Evolutionary conservation across 2,329 filamentous ascomycete genomes (phyloP).

Genomic region (Cercospora sp.): DNA sequence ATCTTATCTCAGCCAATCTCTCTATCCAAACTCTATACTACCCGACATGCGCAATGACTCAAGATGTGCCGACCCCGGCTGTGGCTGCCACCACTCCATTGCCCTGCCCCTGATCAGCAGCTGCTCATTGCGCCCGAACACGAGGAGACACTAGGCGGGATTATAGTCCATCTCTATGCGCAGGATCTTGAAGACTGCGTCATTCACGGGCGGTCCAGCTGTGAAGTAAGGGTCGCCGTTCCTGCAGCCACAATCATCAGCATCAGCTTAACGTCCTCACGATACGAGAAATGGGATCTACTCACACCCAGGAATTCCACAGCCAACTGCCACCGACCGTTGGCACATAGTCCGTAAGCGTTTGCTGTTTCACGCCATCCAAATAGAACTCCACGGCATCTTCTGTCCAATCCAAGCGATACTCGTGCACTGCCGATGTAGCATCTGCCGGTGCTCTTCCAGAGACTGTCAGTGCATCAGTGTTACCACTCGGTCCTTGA

Average conservation of each 20-base stretch:
- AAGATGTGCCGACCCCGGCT: neutral
- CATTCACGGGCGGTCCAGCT: constrained; percentile 24
- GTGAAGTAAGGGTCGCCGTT: constrained; percentile 27
- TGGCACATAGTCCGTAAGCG: constrained; percentile 24
- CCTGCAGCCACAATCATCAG: constrained; percentile 5
- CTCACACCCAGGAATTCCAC: constrained; percentile 32
- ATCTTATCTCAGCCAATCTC: constrained; percentile 6
- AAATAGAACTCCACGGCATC: constrained; percentile 22
- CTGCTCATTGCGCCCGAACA: neutral
- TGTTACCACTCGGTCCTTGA: constrained; percentile 18
- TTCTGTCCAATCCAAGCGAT: constrained; percentile 27
- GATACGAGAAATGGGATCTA: neutral
- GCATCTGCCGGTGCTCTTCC: constrained; percentile 16
- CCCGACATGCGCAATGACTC: neutral
- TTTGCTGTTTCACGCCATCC: constrained; percentile 24
- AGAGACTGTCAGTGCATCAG: constrained; percentile 6
- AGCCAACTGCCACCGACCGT: constrained; percentile 22
- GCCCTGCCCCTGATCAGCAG: neutral
- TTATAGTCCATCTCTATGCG: constrained; percentile 31
- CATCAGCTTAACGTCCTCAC: neutral
- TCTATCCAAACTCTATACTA: neutral
- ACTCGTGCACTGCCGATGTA: constrained; percentile 24
- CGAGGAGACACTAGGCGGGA: constrained; percentile 7
- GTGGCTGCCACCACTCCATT: neutral
- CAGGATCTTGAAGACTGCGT: constrained; percentile 28